phyloP scores from a whole-genome alignment of 2,329 filamentous ascomycete genomes.

The Domatiomyces globalis region DNA sequence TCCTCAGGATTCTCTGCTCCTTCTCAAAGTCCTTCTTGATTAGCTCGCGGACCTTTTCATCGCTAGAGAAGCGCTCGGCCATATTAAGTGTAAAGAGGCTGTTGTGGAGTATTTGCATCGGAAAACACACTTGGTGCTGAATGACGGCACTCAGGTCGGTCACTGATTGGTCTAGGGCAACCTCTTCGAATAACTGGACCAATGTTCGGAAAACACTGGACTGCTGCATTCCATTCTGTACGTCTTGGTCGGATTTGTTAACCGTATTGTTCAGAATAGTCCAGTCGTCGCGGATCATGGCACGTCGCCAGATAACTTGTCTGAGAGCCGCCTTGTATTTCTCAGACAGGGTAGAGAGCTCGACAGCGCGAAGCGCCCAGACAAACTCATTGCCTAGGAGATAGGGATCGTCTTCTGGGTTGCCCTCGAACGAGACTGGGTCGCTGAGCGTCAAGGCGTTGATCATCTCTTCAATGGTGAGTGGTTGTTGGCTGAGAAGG shows the following conservation, averaged over 20 bases:
- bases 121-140: constrained; percentile 5
- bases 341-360: constrained; percentile 28
- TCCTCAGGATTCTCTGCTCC: constrained; percentile 25
- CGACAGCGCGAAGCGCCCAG: constrained; percentile 50
- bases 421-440: constrained; percentile 30
- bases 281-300: constrained; percentile 79
- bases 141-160: background rate
- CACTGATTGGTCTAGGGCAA: constrained; percentile 4
- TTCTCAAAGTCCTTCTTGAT: constrained; percentile 19
- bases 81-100: constrained; percentile 9
- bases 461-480: constrained; percentile 41
- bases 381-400: constrained; percentile 53
- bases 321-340: constrained; percentile 33
- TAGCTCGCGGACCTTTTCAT: constrained; percentile 9
- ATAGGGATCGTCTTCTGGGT: constrained; percentile 28
- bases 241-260: constrained; percentile 48
- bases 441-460: constrained; percentile 66
- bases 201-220: constrained; percentile 12
- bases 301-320: constrained; percentile 72
- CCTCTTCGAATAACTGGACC: constrained; percentile 3
- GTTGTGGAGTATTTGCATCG: constrained; percentile 7
- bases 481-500: constrained; percentile 56
- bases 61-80: constrained; percentile 3
- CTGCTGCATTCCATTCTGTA: constrained; percentile 11
- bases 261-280: constrained; percentile 60